Conservation (phyloP, 495 filamentous ascomycete species). For the Collariella sp. region DNA sequence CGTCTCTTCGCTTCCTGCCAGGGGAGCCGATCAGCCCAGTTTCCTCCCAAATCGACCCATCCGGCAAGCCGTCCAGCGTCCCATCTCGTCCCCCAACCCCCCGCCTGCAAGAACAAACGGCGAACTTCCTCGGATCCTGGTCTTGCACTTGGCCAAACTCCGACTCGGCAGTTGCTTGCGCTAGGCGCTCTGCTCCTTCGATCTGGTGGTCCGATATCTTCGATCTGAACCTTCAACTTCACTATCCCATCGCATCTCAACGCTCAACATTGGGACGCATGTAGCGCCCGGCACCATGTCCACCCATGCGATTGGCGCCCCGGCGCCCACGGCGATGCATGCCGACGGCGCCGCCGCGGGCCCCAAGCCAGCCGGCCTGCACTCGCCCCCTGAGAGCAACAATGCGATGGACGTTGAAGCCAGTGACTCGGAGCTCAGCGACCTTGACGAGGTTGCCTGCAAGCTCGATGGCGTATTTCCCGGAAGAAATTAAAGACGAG, state of each 20-base stretch:
- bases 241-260: conserved; percentile 6
- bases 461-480: conserved; percentile 17
- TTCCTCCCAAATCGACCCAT: conserved; percentile 29
- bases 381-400: conserved; percentile 46
- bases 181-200: conserved; percentile 6
- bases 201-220: conserved; percentile 3
- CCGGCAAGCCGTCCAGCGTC: conserved; percentile 14
- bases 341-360: conserved; percentile 9
- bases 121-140: conserved; percentile 17
- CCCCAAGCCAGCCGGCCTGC: conserved; percentile 35
- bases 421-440: conserved; percentile 50
- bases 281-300: conserved; percentile 33
- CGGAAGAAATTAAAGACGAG: too few relatives aligned
- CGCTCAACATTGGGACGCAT: conserved; percentile 26
- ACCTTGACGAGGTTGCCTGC: conserved; percentile 40
- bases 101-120: conserved; percentile 15
- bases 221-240: neutral
- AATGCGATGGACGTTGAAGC: conserved; percentile 40
- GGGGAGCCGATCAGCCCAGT: conserved; percentile 27
- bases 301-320: conserved; percentile 34
- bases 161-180: conserved; percentile 14
- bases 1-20: conserved; percentile 1
- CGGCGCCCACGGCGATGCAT: conserved; percentile 25
- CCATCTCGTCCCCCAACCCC: conserved; percentile 17
- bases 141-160: conserved; percentile 11